phyloP scores from a whole-genome alignment of 441 rosid genomes.

The Bruguiera hainesii region DNA sequence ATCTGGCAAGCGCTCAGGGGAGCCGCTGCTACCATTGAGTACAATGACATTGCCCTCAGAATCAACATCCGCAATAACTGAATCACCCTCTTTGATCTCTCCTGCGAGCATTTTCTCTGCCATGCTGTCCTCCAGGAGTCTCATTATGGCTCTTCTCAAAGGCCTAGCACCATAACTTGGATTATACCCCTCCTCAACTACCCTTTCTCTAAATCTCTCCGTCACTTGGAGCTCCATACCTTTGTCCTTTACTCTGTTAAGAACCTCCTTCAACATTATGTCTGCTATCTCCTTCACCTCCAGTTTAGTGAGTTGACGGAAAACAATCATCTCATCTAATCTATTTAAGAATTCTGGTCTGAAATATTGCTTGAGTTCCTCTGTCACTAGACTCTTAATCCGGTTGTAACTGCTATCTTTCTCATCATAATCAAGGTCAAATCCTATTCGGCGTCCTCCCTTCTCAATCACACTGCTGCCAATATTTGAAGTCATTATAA shows the following conservation, averaged over 20 bases:
- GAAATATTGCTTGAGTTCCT: constrained; percentile 87
- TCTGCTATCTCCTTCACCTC: constrained; percentile 95
- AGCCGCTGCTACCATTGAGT: constrained; percentile 70
- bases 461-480: constrained; percentile 96
- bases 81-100: constrained; percentile 94
- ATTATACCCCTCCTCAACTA: constrained; percentile 92
- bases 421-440: constrained; percentile 90
- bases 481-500: constrained; percentile 96
- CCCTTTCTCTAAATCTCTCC: constrained; percentile 83
- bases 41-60: constrained; percentile 80
- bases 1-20: constrained; percentile 59
- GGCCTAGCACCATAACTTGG: constrained; percentile 99
- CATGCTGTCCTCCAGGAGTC: constrained; percentile 94
- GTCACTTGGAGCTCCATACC: constrained; percentile 98
- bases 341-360: constrained; percentile 96
- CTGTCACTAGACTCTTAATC: constrained; percentile 89
- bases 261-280: constrained; percentile 92
- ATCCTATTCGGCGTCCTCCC: constrained; percentile 90
- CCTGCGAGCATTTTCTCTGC: constrained; percentile 99
- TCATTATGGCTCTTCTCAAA: constrained; percentile 92
- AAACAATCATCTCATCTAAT: constrained; percentile 96
- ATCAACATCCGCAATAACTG: constrained; percentile 88
- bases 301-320: constrained; percentile 90
- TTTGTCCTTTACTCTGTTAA: constrained; percentile 65
- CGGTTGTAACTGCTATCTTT: constrained; percentile 89